Base-by-base conservation (phyloP, 306 rosid genomes). In the Cucurbita maxima region DNA sequence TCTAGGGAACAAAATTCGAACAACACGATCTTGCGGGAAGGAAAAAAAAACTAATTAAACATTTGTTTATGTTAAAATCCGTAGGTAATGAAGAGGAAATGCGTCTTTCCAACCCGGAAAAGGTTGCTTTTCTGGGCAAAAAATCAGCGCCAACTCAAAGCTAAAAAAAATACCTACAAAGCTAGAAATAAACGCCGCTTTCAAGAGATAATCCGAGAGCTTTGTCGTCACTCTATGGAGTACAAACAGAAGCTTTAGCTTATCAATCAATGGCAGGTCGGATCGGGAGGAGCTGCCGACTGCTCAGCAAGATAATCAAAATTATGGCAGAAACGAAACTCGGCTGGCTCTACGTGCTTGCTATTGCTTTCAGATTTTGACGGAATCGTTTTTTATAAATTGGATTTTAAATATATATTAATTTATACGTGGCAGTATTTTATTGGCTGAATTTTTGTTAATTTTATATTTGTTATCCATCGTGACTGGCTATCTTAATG, bases 251-350 rank as follows among this genome's bases (percentile, higher is more conserved):
- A 68, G 73, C 73, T 68, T 22, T 8, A 22, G 57, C 73, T 68
- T 14, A 25, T 47, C 20, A 18, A 45, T 13, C 43, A 30, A 70
- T 48, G 58, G 58, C 47, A 25, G 44, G 22, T n/a, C 52, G 72
- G 72, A 66, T 66, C 72, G 18, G 43, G 13, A 68, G 22, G 15
- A 48, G 73, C 43, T 47, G 57, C 20, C 73, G 73, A 7, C 57
- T 47, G 43, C 44, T 20, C 1, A 69, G 22, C 57, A 69, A 69
- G 73, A 69, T 69, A 69, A 43, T 30, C 45, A 70, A 70, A 50
- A 70, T 70, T 22, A 51, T 70, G 74, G 74, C 44, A 70, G 58
- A 70, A 50, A 9, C 58, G 34, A 50, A 70, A 53, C 74, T 50
- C 8, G 14, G 18, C 54, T 37, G 22, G 72, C 18, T 62, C 71